Evolutionary conservation across 1,284 basidiomycete species (phyloP), one percentile per base, ranked within the genome.

Genomic region (Farysia itapuensis): DNA sequence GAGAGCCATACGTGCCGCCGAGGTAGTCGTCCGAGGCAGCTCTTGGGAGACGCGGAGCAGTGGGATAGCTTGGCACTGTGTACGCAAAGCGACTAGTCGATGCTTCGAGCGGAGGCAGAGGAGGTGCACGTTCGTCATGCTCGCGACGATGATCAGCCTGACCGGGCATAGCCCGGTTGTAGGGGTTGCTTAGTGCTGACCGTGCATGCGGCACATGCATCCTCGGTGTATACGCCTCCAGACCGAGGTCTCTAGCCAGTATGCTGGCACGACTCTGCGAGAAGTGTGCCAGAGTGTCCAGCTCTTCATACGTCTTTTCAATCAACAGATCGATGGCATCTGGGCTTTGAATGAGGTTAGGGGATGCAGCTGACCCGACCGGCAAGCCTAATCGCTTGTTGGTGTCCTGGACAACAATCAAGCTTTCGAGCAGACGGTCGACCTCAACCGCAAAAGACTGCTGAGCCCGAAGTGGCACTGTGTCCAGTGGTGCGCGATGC

Each of bases 341-440:
- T 5, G 48, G 20, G 28, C 36, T 36, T 5, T 41, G 41, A 22
- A 63, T 38, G 36, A 49, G 30, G 26, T 39, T 40, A 2, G 59
- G 49, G 24, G 51, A 54, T 21, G 52, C 41, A 12, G 42, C 44
- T 2, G 34, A n/a, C 11, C 36, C 32, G 5, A 32, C 24, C 21
- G 16, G 15, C 35, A 57, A 45, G 5, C 53, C 53, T 6, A 58
- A 43, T 14, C 59, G 52, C 8, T 53, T 43, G 18, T 57, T 63
- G 41, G 53, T 47, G 25, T 63, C 53, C 21, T 57, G 52, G 5
- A 57, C 45, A 16, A 58, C 43, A 21, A 47, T 45, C 6, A 63
- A 49, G 11, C 37, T 31, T 6, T 57, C 53, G 23, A 63, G 40
- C 8, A 57, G 39, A 4, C 43, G 41, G 24, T 57, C 59, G 3